Conservation (phyloP, 495 filamentous ascomycete genomes). For the Tuber umbilicatum region DNA sequence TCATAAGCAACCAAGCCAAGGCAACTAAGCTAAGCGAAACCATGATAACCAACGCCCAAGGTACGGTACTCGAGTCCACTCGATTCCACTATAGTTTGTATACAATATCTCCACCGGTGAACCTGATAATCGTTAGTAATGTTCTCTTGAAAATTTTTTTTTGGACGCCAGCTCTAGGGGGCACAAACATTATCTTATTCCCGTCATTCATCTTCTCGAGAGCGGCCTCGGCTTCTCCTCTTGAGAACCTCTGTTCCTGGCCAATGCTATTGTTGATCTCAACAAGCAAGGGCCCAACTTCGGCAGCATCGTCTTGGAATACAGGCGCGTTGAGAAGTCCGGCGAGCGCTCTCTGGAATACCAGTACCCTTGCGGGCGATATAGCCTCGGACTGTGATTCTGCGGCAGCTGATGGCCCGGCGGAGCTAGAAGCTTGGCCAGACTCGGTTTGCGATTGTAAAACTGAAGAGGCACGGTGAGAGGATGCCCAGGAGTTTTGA, state of each 20-base stretch:
- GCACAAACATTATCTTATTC: slow-evolving; percentile 88
- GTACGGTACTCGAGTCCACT: neutral
- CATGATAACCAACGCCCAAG: neutral
- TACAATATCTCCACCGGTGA: slow-evolving; percentile 36
- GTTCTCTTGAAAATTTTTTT: neutral
- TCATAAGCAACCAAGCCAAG: neutral
- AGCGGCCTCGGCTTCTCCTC: slow-evolving; percentile 67
- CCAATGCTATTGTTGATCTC: slow-evolving; percentile 70
- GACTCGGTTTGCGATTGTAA: slow-evolving; percentile 29
- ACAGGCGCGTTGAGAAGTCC: slow-evolving; percentile 68
- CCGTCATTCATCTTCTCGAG: slow-evolving; percentile 69
- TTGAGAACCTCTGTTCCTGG: slow-evolving; percentile 54
- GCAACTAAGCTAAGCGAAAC: neutral
- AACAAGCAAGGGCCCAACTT: slow-evolving; percentile 64
- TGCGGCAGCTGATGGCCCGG: slow-evolving; percentile 6
- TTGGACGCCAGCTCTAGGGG: neutral
- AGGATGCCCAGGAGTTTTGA: slow-evolving; percentile 39
- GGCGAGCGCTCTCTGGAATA: slow-evolving; percentile 75
- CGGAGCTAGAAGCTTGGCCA: slow-evolving; percentile 21
- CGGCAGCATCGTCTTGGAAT: slow-evolving; percentile 73
- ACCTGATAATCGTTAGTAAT: slow-evolving; percentile 27
- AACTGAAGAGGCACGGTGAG: slow-evolving; percentile 29
- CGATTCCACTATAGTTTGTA: slow-evolving; percentile 32
- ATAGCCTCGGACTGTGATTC: slow-evolving; percentile 45
- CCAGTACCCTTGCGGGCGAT: slow-evolving; percentile 55